Conservation (phyloP, 2,329 filamentous ascomycete genomes). For the Colletotrichum sojae region DNA sequence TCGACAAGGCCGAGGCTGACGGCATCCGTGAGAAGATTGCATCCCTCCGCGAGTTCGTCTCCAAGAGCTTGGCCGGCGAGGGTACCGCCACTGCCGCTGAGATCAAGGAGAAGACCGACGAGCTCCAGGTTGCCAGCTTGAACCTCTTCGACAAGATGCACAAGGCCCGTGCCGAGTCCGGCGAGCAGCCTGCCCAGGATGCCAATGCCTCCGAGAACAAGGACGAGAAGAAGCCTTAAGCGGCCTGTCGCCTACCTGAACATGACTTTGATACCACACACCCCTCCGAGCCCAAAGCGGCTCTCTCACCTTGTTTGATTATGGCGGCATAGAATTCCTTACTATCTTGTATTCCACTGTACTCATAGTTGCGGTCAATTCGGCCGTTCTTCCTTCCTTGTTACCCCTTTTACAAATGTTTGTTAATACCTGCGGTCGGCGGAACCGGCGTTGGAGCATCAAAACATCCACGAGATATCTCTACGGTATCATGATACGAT, state of each 20-base stretch:
- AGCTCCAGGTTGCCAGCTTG: conserved; percentile 94
- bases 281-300: background rate
- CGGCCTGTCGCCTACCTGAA: conserved; percentile 47
- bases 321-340: conserved; percentile 52
- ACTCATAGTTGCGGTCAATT: conserved; percentile 61
- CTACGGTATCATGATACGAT: conserved; percentile 62
- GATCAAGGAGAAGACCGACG: conserved; percentile 98
- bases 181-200: conserved; percentile 69
- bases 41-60: conserved; percentile 87
- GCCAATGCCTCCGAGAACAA: conserved; percentile 76
- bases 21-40: conserved; percentile 94
- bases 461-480: conserved; percentile 61
- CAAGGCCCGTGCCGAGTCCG: conserved; percentile 85
- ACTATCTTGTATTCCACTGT: conserved; percentile 63
- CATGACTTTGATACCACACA: conserved; percentile 11
- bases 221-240: conserved; percentile 78
- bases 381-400: conserved; percentile 48
- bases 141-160: conserved; percentile 99
- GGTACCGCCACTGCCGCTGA: conserved; percentile 87
- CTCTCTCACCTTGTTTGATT: conserved; percentile 48
- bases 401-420: conserved; percentile 59
- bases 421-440: conserved; percentile 61
- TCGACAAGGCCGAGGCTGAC: conserved; percentile 96
- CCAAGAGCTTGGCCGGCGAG: conserved; percentile 96
- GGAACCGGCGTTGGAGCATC: conserved; percentile 67